phyloP scores from a whole-genome alignment of 352 stramenopile genomes.

The Pythium utonaiense region DNA sequence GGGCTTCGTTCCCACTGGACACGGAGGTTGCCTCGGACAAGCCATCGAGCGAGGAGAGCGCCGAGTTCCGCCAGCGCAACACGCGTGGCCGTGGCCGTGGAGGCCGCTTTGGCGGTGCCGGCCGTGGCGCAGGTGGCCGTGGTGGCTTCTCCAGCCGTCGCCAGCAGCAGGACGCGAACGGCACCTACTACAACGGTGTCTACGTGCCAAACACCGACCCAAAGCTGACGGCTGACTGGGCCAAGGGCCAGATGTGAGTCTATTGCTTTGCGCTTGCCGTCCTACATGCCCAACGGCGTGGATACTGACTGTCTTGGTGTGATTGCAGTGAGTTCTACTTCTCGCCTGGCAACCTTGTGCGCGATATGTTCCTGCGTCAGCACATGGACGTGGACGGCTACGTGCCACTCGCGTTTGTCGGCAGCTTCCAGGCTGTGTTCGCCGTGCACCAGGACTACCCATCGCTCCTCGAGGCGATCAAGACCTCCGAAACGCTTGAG shows the following conservation, averaged over 20 bases:
- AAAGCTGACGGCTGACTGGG: conserved; percentile 72
- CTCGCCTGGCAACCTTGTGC: conserved; percentile 76
- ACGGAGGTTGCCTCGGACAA: conserved; percentile 31
- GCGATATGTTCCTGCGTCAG: conserved; percentile 81
- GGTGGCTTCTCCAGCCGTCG: conserved; percentile 36
- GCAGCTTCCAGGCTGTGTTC: conserved; percentile 87
- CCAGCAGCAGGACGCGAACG: conserved; percentile 47
- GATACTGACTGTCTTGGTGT: background rate
- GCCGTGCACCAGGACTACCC: conserved; percentile 82
- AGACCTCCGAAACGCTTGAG: conserved; percentile 61
- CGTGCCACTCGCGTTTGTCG: conserved; percentile 86
- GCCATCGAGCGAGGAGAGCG: conserved; percentile 25
- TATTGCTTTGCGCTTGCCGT: background rate
- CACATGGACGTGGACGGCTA: conserved; percentile 88
- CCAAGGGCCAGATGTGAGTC: conserved; percentile 82
- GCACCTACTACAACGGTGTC: conserved; percentile 71
- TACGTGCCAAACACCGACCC: conserved; percentile 73
- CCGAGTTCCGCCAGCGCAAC: conserved; percentile 16
- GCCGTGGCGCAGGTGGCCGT: conserved; percentile 13
- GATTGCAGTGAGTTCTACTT: conserved; percentile 82
- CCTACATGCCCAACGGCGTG: background rate
- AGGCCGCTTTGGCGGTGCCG: conserved; percentile 22
- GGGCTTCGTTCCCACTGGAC: conserved; percentile 62
- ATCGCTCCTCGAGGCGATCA: conserved; percentile 72
- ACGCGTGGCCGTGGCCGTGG: conserved; percentile 28